phyloP scores from a whole-genome alignment of 2,329 filamentous ascomycete species.

The Chaetomium olivaceum region DNA sequence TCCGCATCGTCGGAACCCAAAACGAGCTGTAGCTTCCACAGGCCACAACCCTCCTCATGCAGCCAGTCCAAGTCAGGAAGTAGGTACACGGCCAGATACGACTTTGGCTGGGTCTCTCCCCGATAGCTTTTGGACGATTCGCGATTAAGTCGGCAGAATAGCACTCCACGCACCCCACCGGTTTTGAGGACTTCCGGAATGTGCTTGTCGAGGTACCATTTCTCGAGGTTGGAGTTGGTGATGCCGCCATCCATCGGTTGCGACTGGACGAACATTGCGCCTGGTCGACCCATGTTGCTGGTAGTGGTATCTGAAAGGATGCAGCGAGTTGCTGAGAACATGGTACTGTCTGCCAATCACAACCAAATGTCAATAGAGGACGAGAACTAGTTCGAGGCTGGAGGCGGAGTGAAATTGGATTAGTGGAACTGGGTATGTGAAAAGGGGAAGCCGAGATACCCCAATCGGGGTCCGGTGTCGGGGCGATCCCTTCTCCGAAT shows the following conservation, averaged over 20 bases:
- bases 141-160: not conserved
- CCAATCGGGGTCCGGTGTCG: too few relatives aligned
- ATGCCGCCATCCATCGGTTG: not conserved
- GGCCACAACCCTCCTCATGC: constrained; percentile 13
- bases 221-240: not conserved
- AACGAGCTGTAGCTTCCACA: constrained; percentile 4
- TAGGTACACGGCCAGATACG: constrained; percentile 8
- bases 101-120: too few relatives aligned
- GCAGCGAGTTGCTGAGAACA: not conserved
- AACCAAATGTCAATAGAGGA: too few relatives aligned
- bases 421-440: too few relatives aligned
- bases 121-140: too few relatives aligned
- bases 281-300: not conserved
- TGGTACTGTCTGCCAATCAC: too few relatives aligned
- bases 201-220: constrained; percentile 12
- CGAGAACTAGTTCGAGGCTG: too few relatives aligned
- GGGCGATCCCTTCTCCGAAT: too few relatives aligned
- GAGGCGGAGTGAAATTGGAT: too few relatives aligned
- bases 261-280: constrained; percentile 7
- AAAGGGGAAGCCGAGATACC: too few relatives aligned
- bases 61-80: constrained; percentile 13
- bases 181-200: constrained; percentile 17
- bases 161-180: not conserved
- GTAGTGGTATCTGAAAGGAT: not conserved
- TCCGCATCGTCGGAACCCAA: not conserved